These are phyloP conservation scores for Tephrocybe sp. DNA, from an alignment of 768 basidiomycete species.

Conservation along the genomic window DNA sequence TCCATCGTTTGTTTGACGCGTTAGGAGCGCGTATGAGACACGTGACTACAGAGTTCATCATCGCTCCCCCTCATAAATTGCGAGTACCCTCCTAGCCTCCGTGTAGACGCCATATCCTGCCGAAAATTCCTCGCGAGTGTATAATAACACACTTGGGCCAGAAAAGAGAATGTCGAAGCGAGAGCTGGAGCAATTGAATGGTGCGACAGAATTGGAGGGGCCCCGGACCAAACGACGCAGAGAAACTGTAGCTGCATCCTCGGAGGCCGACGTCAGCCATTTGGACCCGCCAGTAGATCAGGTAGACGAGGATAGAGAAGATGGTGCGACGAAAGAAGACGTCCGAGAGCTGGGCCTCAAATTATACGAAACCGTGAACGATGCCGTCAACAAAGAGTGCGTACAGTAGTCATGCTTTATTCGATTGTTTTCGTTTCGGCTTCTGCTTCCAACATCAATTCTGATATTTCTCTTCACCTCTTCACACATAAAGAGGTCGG, in stretches of 20 bases:
- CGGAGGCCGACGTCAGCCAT: slow-evolving; percentile 42
- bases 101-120: slow-evolving; percentile 5
- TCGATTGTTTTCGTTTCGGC: slow-evolving; percentile 38
- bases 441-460: slow-evolving; percentile 24
- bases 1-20: slow-evolving; percentile 10
- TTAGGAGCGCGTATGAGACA: slow-evolving; percentile 15
- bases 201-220: slow-evolving; percentile 34
- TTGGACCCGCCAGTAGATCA: slow-evolving; percentile 30
- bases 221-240: slow-evolving; percentile 46
- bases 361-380: slow-evolving; percentile 78
- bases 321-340: slow-evolving; percentile 30
- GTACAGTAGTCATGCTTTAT: slow-evolving; percentile 54
- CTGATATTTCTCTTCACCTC: slow-evolving; percentile 26
- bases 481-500: slow-evolving; percentile 51
- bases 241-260: slow-evolving; percentile 33
- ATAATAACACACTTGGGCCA: slow-evolving; percentile 3
- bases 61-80: slow-evolving; percentile 14
- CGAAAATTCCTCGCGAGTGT: slow-evolving; percentile 3
- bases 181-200: slow-evolving; percentile 35
- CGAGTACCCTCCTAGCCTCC: slow-evolving; percentile 10
- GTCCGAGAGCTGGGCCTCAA: slow-evolving; percentile 69
- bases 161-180: slow-evolving; percentile 39
- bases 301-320: slow-evolving; percentile 17
- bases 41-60: slow-evolving; percentile 20
- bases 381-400: slow-evolving; percentile 87